Base-by-base conservation (phyloP, 306 rosid species). In the Arachis hypogaea region DNA sequence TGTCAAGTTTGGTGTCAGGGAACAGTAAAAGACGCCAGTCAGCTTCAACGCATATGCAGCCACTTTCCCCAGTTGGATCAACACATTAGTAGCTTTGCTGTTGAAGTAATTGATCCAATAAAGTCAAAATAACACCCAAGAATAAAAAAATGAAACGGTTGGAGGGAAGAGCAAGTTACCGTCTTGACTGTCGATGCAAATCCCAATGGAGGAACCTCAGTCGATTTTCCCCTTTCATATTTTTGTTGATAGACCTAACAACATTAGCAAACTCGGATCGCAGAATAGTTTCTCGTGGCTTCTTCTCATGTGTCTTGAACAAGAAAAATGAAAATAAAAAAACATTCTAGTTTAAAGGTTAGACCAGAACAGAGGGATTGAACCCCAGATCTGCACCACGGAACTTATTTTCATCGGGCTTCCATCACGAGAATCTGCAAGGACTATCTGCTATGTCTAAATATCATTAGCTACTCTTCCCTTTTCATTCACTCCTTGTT, bases 401-500 rank as follows among this genome's bases (percentile, higher is more conserved):
- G 1, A 22, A 22, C 22, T 22, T 22, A 22, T 22, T 22, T 22
- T 22, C 22, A 22, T 22, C 22, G 22, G 22, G 22, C 22, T 22
- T 22, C 22, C 1, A 22, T 22, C 22, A 22, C 22, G 22, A 22
- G 22, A 22, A 22, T 22, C 22, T 22, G 22, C 22, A 22, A 22
- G 1, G 22, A 22, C 22, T 22, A 22, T 22, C 22, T 22, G 22
- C 22, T 22, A 0, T 22, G 22, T 22, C 22, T 22, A 0, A 22
- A 22, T 1, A 47, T 94, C 99, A 78, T 94, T 94, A 45, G 99
- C 99, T 55, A 94, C 99, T 87, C 93, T 85, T 66, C 99, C 99
- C 76, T 86, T 90, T 74, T 94, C 97, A 72, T 94, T 94, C 36
- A 94, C 89, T 56, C 99, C 99, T 52, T 97, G 88, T 85, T 90